Evolutionary conservation across 139 green algal genomes (phyloP).

Genomic region (Micractinium sp.): DNA sequence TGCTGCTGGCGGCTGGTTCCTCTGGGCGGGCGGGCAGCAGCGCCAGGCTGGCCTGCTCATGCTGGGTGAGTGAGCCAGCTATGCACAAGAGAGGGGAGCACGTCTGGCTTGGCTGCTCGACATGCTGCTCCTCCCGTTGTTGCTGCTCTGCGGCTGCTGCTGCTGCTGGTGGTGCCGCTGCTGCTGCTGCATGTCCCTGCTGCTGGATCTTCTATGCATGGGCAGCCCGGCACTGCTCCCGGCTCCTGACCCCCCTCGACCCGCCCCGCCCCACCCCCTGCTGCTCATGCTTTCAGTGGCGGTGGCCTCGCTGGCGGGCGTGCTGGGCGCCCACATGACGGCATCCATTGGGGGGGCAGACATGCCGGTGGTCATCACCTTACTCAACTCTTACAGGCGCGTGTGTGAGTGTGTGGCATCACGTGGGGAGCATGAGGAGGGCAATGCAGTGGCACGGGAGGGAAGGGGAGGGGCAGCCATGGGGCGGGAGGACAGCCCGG

Average conservation of each 20-base stretch:
- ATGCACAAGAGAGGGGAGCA: too few relatives aligned
- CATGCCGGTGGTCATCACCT: conserved; percentile 92
- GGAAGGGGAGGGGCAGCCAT: too few relatives aligned
- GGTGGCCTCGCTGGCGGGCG: conserved; percentile 68
- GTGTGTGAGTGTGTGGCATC: not conserved
- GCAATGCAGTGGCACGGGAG: too few relatives aligned
- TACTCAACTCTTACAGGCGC: conserved; percentile 84
- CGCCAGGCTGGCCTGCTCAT: conserved; percentile 16
- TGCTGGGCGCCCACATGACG: conserved; percentile 87
- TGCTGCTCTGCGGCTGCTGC: too few relatives aligned
- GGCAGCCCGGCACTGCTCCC: too few relatives aligned
- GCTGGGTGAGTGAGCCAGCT: conserved; percentile 53
- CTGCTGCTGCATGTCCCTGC: not conserved
- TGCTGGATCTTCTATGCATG: not conserved
- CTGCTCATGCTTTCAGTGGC: conserved; percentile 18
- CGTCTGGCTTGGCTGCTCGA: too few relatives aligned
- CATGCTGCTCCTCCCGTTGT: too few relatives aligned
- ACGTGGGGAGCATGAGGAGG: too few relatives aligned
- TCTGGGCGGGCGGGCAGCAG: conserved; percentile 39
- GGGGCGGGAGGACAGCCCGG: too few relatives aligned
- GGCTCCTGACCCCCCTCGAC: too few relatives aligned
- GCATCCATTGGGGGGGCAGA: conserved; percentile 86
- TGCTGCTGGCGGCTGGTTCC: conserved; percentile 57
- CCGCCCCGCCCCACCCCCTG: too few relatives aligned
- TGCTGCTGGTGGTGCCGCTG: not conserved